These are phyloP conservation scores for Suhomyces atakaporum DNA, from an alignment of 1,139 yeast genomes.

Conservation along the genomic window DNA sequence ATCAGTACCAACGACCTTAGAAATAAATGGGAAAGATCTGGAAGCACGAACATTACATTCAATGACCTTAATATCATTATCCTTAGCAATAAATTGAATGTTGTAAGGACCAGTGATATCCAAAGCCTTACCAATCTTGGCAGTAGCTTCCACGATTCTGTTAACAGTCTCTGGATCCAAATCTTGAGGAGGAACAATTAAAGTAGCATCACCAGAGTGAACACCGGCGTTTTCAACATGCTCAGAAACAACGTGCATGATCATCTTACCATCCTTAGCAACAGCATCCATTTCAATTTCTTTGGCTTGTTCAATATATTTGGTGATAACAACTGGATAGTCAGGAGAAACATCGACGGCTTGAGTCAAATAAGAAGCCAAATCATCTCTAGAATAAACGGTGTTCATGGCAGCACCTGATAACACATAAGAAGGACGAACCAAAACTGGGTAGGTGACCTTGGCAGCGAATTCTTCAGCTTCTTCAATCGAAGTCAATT, in stretches of 20 bases:
- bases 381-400: constrained; percentile 85
- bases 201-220: constrained; percentile 98
- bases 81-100: constrained; percentile 93
- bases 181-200: constrained; percentile 96
- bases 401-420: constrained; percentile 99
- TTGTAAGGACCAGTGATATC: constrained; percentile 98
- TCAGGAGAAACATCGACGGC: constrained; percentile 98
- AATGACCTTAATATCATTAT: constrained; percentile 91
- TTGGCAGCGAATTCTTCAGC: constrained; percentile 91
- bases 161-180: constrained; percentile 88
- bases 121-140: constrained; percentile 93
- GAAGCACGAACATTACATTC: constrained; percentile 99
- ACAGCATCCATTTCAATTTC: constrained; percentile 99
- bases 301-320: constrained; percentile 95
- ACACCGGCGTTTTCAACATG: constrained; percentile 99
- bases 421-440: constrained; percentile 95
- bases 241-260: constrained; percentile 97
- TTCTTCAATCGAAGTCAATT: constrained; percentile 88
- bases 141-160: constrained; percentile 92
- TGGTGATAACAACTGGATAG: constrained; percentile 96
- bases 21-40: constrained; percentile 97
- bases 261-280: constrained; percentile 89
- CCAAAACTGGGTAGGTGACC: constrained; percentile 93
- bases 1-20: constrained; percentile 96
- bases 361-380: constrained; percentile 84